Evolutionary conservation across 108 stramenopile species (phyloP), one percentile per base, ranked within the genome.

Genomic region (Nitzschia putrida): DNA sequence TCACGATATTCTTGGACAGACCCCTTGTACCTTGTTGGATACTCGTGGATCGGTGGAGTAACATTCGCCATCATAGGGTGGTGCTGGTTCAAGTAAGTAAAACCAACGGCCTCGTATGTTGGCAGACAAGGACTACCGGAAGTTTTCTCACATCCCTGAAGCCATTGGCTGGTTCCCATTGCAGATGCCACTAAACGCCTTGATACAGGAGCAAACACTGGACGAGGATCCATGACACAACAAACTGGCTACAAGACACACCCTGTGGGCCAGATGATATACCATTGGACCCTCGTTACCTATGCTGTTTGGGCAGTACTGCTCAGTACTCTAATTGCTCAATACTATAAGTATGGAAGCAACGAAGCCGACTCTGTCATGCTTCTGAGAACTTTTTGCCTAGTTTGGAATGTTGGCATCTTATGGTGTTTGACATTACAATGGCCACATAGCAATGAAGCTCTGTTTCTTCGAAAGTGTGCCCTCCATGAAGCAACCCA

Each of bases 201-300:
- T 16, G 18, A 18, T 18, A 49, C 18, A 1, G n/a, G 18, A 4
- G 6, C 47, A 18, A 2, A 49, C 6, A 2, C 14, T 18, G 47
- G 47, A 49, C n/a, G 6, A 18, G 47, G 47, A 18, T 16, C 18
- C 1, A 49, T 18, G 47, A 49, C 47, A 18, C 74, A 55, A 0
- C 83, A 84, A 66, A 86, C 88, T 22, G 88, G 83, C 37, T 89
- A 86, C 71, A 75, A 67, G 43, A 41, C 43, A 57, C 76, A 72
- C 53, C 11, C 71, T 3, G 47, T 89, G 52, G 88, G 88, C n/a
- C 60, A 49, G 25, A 43, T 66, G 29, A 39, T 89, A 39, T 67
- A 86, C 67, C 49, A 16, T 49, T 49, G 14, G 47, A 49, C 47
- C 14, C 47, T 49, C 2, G n/a, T 6, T 16, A 49, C 47, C 18